A percentile compares a stretch with the other conserved stretches of the same genome.
Evolutionary conservation across 2,329 filamentous ascomycete genomes (phyloP).

Genomic region (Samsoniella hepiali): DNA sequence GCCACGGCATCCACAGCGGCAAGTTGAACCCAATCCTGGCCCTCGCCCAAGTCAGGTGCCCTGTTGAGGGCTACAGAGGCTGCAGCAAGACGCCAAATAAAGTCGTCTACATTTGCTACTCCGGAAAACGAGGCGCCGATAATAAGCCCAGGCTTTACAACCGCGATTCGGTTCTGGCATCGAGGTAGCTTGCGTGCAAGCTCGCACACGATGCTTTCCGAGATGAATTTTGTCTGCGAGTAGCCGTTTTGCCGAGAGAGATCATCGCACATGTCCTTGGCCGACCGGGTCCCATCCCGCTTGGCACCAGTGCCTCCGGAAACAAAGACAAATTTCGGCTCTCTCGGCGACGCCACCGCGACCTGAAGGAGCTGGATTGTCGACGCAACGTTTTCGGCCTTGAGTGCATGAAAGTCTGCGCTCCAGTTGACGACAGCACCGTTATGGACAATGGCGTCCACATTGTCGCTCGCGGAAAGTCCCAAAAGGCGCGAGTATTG

Average conservation of each 20-base stretch:
- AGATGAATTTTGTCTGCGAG: conserved; percentile 21
- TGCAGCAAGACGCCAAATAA: conserved; percentile 22
- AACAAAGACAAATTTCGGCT: conserved; percentile 1
- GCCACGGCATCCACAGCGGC: neutral
- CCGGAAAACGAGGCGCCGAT: conserved; percentile 20
- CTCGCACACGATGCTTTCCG: conserved; percentile 20
- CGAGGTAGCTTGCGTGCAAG: conserved; percentile 1
- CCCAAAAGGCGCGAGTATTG: neutral
- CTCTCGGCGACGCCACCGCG: neutral
- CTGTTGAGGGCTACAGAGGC: neutral
- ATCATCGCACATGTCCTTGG: neutral
- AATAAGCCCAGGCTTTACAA: conserved; percentile 23
- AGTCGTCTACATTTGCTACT: conserved; percentile 23
- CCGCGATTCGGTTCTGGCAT: conserved; percentile 21
- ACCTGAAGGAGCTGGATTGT: neutral
- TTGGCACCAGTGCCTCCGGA: neutral
- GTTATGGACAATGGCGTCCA: neutral
- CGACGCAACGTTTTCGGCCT: neutral
- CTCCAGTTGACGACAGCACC: conserved; percentile 1
- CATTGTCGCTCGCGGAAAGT: neutral
- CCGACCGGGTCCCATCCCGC: neutral
- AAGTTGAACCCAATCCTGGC: neutral
- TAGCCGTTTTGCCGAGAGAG: conserved; percentile 18
- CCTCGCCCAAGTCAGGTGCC: neutral
- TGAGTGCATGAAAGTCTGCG: neutral